Conservation (phyloP, 176 grass and related monocot genomes). For the Eragrostis curvula region DNA sequence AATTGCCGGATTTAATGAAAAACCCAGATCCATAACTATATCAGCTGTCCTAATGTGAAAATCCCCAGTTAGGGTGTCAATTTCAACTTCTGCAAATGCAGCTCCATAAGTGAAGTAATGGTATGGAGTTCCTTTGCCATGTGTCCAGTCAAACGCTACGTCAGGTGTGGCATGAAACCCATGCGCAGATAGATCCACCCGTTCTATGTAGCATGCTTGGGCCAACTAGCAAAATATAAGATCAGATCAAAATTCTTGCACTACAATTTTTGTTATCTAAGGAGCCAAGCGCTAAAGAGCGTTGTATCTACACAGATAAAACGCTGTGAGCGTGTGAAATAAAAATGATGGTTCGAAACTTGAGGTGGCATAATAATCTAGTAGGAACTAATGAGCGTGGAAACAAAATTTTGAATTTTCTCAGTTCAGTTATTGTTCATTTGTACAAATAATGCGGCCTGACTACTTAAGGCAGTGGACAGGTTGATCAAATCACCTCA, state of each 20-base stretch:
- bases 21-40: too few relatives aligned
- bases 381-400: too few relatives aligned
- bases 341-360: background rate
- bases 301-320: too few relatives aligned
- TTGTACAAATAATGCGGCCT: background rate
- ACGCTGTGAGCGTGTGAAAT: background rate
- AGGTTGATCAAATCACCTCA: slow-evolving; percentile 64
- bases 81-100: slow-evolving; percentile 91
- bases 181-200: too few relatives aligned
- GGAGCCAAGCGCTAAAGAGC: too few relatives aligned
- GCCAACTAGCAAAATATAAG: slow-evolving; percentile 55
- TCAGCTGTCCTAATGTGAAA: too few relatives aligned
- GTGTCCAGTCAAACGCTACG: slow-evolving; percentile 67
- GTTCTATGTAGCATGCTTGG: slow-evolving; percentile 73
- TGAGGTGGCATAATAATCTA: slow-evolving; percentile 10
- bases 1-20: too few relatives aligned
- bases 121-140: slow-evolving; percentile 78
- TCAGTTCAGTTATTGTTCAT: slow-evolving; percentile 18
- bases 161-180: slow-evolving; percentile 90
- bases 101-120: slow-evolving; percentile 90
- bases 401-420: too few relatives aligned
- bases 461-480: slow-evolving; percentile 9
- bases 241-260: too few relatives aligned
- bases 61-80: too few relatives aligned
- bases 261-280: too few relatives aligned